phyloP scores from a whole-genome alignment of 805 yeast genomes.

The Metschnikowia reukaufii region DNA sequence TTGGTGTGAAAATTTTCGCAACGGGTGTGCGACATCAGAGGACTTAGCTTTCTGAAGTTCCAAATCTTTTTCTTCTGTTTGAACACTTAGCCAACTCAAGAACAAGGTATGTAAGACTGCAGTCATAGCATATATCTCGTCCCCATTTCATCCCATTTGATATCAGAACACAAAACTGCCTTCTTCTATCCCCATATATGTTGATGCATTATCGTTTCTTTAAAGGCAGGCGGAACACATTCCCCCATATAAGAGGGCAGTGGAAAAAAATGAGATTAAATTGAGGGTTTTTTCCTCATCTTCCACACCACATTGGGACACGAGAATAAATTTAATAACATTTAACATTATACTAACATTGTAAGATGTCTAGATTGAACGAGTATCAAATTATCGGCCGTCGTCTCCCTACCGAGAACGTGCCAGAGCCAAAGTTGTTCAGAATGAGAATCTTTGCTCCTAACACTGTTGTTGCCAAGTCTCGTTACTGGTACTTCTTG shows the following conservation, averaged over 20 bases:
- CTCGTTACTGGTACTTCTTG: slow-evolving; percentile 99
- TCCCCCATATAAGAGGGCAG: too few relatives aligned
- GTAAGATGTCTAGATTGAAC: slow-evolving; percentile 87
- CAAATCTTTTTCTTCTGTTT: slow-evolving; percentile 16
- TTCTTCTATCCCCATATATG: too few relatives aligned
- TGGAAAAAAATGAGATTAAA: too few relatives aligned
- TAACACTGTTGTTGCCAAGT: slow-evolving; percentile 98
- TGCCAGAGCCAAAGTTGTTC: slow-evolving; percentile 99
- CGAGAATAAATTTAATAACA: too few relatives aligned
- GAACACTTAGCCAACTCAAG: slow-evolving; percentile 18
- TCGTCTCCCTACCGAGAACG: slow-evolving; percentile 98
- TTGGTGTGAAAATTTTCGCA: slow-evolving; percentile 19
- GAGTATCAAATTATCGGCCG: slow-evolving; percentile 99
- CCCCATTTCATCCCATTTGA: neutral
- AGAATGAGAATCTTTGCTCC: slow-evolving; percentile 99
- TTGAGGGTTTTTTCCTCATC: too few relatives aligned
- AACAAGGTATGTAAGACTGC: slow-evolving; percentile 16
- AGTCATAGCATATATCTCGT: neutral
- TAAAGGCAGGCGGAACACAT: too few relatives aligned
- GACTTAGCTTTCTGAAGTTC: slow-evolving; percentile 4
- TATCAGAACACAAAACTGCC: too few relatives aligned
- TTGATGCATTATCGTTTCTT: too few relatives aligned
- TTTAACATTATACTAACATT: slow-evolving; percentile 20
- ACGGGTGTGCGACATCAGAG: slow-evolving; percentile 19
- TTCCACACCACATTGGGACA: too few relatives aligned